Evolutionary conservation across 257 asterid genomes (phyloP).

Genomic region (Lycium ferocissimum): DNA sequence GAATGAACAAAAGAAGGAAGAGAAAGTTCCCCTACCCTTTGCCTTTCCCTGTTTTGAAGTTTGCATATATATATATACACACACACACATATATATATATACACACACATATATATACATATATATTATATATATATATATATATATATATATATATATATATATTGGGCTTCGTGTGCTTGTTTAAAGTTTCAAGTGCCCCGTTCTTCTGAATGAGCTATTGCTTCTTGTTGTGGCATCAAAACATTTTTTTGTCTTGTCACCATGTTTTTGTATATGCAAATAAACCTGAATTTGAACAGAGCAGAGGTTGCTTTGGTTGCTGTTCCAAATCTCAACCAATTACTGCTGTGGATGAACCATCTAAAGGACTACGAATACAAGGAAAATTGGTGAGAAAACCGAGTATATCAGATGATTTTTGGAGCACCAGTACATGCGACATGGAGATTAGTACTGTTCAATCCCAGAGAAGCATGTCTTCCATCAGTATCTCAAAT

Average conservation of each 20-base stretch:
- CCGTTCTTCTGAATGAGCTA: not conserved
- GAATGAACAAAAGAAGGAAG: not conserved
- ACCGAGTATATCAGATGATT: conserved; percentile 65
- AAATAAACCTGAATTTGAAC: conserved; percentile 60
- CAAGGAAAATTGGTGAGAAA: conserved; percentile 70
- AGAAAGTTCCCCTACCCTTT: not conserved
- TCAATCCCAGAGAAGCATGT: conserved; percentile 75
- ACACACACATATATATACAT: no score
- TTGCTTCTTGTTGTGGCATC: conserved; percentile 24
- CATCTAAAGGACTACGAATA: conserved; percentile 71
- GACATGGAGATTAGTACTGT: conserved; percentile 62
- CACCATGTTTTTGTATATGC: conserved; percentile 40
- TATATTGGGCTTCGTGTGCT: not conserved
- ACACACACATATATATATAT: no score
- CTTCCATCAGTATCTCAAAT: conserved; percentile 68
- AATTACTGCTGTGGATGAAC: conserved; percentile 71
- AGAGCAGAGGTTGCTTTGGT: conserved; percentile 82
- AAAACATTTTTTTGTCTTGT: conserved; percentile 24
- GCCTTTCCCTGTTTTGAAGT: not conserved
- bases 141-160: not conserved
- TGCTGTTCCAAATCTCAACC: conserved; percentile 68
- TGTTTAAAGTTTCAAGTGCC: not conserved
- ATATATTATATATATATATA: no score
- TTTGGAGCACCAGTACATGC: conserved; percentile 83
- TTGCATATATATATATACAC: conserved; percentile 1